Base-by-base conservation (phyloP, 495 filamentous ascomycete species). In the Penicillium odoratum region DNA sequence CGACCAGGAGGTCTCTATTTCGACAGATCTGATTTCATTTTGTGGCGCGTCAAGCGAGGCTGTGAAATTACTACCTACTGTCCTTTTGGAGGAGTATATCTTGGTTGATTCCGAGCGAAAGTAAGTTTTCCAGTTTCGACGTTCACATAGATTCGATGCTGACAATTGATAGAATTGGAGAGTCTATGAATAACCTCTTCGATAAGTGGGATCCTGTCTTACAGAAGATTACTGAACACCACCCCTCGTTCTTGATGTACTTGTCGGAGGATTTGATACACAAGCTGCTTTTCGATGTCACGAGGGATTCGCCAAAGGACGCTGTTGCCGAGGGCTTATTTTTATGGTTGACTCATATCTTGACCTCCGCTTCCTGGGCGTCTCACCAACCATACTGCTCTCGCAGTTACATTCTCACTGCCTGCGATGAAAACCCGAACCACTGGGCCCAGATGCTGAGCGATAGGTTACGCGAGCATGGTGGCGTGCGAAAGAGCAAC, bases 311-410 rank as follows among this genome's bases (percentile, higher is more conserved):
- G 10, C 60, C 65, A 11, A 51, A 40, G 9, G 62, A 72, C 58
- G 48, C 70, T 5, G 40, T 44, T 30, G 57, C 63, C 15, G 71
- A 78, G 57, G 71, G 65, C 3, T 45, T 71, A 7, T 79, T 67
- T 48, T 56, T 72, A 31, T 79, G 77, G 77, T 60, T 79, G 52
- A 70, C 67, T 42, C 74, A 79, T 58, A 65, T 79, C 6, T 56
- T 75, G 25, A 62, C 60, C 13, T 74, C 74, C n/a, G 18, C 68
- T 10, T 47, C 58, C 5, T 79, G 75, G 75, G 63, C 60, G 34
- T 62, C 61, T 15, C 51, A 58, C 26, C 60, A 63, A 25, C 61
- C 58, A 25, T 52, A 66, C 7, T 63, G 70, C n/a, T 73, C 76
- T 2, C 58, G 59, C 31, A 60, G 58, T 6, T 79, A 79, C 56